A percentile compares a stretch with the other conserved stretches of the same genome.
These are phyloP conservation scores for Venustampulla echinocandica DNA, from an alignment of 495 filamentous ascomycete species.

Conservation along the genomic window DNA sequence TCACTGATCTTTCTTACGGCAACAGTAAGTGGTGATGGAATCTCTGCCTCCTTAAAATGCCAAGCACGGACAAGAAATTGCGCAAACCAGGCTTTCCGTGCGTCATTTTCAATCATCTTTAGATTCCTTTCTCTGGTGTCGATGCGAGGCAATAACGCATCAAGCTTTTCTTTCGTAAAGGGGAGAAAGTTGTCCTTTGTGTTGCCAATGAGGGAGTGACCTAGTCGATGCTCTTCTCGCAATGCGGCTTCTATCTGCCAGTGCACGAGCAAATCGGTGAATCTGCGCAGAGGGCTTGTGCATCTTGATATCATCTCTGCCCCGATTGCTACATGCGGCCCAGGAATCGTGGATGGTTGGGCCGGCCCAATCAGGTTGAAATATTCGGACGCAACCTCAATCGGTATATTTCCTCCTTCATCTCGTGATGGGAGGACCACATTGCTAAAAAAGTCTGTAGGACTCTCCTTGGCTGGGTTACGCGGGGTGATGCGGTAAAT, in stretches of 20 bases:
- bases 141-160: constrained; percentile 42
- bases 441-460: constrained; percentile 24
- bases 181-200: constrained; percentile 44
- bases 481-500: constrained; percentile 64
- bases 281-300: constrained; percentile 82
- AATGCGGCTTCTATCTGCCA: constrained; percentile 87
- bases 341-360: constrained; percentile 40
- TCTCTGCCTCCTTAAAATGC: constrained; percentile 51
- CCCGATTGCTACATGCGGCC: constrained; percentile 53
- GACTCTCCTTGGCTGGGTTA: constrained; percentile 42
- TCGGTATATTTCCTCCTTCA: constrained; percentile 20
- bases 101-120: constrained; percentile 24
- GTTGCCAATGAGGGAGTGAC: constrained; percentile 40
- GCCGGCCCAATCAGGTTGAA: constrained; percentile 41
- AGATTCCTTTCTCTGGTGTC: constrained; percentile 39
- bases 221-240: constrained; percentile 53
- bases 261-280: constrained; percentile 72
- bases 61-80: constrained; percentile 69
- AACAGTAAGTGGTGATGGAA: constrained; percentile 57
- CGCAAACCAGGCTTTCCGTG: constrained; percentile 47
- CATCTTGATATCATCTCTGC: constrained; percentile 64
- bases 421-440: constrained; percentile 26
- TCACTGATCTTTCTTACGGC: constrained; percentile 29
- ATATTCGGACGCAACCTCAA: constrained; percentile 27
- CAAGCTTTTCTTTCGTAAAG: constrained; percentile 50